phyloP scores from a whole-genome alignment of 2,329 filamentous ascomycete species.

The Balansia obtecta region DNA sequence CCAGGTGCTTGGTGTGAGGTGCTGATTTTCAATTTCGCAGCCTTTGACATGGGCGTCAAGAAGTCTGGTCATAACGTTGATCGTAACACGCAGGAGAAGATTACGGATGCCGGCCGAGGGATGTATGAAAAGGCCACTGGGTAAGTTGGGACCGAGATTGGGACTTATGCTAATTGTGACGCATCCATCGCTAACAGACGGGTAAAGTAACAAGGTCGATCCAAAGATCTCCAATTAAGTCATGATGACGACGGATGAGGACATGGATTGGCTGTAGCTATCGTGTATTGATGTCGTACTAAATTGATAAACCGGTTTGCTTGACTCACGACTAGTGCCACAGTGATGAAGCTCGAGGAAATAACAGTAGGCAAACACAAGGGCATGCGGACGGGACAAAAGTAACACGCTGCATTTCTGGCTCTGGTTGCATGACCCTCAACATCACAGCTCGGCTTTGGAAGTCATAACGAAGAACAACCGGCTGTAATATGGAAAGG shows the following conservation, averaged over 20 bases:
- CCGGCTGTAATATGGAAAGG: too few relatives aligned
- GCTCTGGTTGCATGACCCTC: too few relatives aligned
- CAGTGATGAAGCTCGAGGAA: too few relatives aligned
- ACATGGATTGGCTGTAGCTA: background rate
- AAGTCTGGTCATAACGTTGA: conserved; percentile 24
- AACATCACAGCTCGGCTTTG: too few relatives aligned
- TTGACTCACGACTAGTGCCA: too few relatives aligned
- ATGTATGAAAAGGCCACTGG: conserved; percentile 25
- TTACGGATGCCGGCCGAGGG: conserved; percentile 22
- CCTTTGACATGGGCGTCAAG: conserved; percentile 17
- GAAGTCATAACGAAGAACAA: too few relatives aligned
- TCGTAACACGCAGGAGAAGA: conserved; percentile 25
- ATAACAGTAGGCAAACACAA: too few relatives aligned
- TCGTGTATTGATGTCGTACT: background rate
- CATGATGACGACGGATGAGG: background rate
- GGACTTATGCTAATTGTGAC: background rate
- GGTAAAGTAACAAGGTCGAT: conserved; percentile 15
- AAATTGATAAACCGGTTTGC: background rate
- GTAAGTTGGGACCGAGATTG: conserved; percentile 12
- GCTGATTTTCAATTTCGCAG: conserved; percentile 10
- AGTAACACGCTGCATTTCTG: too few relatives aligned
- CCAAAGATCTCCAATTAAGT: conserved; percentile 24
- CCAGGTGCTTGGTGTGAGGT: background rate
- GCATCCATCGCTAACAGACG: too few relatives aligned
- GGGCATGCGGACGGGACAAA: too few relatives aligned